Percentiles rank a stretch among this genome's conserved stretches.
Conservation (phyloP, 116 monocot species). For the Posidonia oceanica region DNA sequence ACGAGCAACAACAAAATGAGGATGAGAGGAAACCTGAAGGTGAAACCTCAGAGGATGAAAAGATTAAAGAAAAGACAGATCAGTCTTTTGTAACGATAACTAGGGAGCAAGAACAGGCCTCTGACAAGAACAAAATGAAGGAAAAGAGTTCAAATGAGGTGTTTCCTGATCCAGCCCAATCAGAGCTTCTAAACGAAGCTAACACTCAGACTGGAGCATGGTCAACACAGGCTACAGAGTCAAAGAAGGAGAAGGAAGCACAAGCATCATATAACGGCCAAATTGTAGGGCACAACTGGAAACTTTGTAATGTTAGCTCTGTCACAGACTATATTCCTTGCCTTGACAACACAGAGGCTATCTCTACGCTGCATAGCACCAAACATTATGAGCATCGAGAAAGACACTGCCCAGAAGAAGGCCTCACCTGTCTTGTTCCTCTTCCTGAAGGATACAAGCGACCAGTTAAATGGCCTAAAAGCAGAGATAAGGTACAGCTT, state of each 20-base stretch:
- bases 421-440: constrained; percentile 75
- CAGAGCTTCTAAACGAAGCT: constrained; percentile 81
- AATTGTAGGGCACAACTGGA: constrained; percentile 38
- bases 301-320: constrained; percentile 65
- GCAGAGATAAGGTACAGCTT: constrained; percentile 65
- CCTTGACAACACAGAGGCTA: constrained; percentile 69
- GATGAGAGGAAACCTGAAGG: neutral
- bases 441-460: constrained; percentile 69
- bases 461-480: constrained; percentile 72
- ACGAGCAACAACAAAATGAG: neutral
- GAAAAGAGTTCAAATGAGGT: constrained; percentile 21
- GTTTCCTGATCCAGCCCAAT: constrained; percentile 55
- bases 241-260: constrained; percentile 70
- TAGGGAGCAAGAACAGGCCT: neutral
- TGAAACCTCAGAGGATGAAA: constrained; percentile 4
- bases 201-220: constrained; percentile 47
- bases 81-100: neutral
- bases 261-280: constrained; percentile 30
- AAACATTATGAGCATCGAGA: constrained; percentile 94
- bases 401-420: constrained; percentile 83
- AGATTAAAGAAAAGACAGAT: neutral
- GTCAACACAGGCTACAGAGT: constrained; percentile 76
- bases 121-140: neutral
- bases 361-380: constrained; percentile 52
- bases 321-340: constrained; percentile 87